A percentile compares a stretch with the other conserved stretches of the same genome.
These are phyloP conservation scores for Fraxinus paxiana DNA, from an alignment of 305 asterid genomes.

Conservation along the genomic window DNA sequence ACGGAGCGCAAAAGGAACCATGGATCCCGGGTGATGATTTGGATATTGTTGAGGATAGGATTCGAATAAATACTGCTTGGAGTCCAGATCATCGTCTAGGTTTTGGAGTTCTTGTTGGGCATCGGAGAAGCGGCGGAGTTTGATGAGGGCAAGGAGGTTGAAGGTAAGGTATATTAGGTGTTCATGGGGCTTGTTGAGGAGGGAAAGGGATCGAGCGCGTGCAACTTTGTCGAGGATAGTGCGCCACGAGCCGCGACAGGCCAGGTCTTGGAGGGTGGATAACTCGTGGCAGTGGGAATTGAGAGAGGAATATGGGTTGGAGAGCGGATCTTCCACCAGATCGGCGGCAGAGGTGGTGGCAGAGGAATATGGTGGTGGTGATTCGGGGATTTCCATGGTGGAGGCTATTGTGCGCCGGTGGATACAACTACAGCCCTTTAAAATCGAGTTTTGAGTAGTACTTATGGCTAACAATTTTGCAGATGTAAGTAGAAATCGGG, in stretches of 20 bases:
- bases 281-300: conserved; percentile 80
- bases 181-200: conserved; percentile 78
- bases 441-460: not conserved
- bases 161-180: conserved; percentile 78
- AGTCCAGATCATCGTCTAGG: conserved; percentile 53
- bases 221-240: conserved; percentile 81
- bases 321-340: conserved; percentile 47
- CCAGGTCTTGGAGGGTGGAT: conserved; percentile 72
- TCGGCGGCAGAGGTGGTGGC: conserved; percentile 21
- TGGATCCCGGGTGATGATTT: conserved; percentile 55
- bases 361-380: conserved; percentile 25
- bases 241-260: conserved; percentile 93
- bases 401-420: conserved; percentile 10
- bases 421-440: not conserved
- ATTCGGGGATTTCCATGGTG: conserved; percentile 35
- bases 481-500: not conserved
- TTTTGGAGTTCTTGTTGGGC: conserved; percentile 70
- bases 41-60: conserved; percentile 71
- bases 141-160: conserved; percentile 74
- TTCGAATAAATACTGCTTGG: conserved; percentile 50
- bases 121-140: conserved; percentile 80
- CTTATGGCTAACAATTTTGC: not conserved
- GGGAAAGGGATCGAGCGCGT: conserved; percentile 77
- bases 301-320: conserved; percentile 56
- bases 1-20: conserved; percentile 87